Evolutionary conservation across 2,329 filamentous ascomycete genomes (phyloP), one percentile per base, ranked within the genome.

Genomic region (Colletotrichum noveboracense): DNA sequence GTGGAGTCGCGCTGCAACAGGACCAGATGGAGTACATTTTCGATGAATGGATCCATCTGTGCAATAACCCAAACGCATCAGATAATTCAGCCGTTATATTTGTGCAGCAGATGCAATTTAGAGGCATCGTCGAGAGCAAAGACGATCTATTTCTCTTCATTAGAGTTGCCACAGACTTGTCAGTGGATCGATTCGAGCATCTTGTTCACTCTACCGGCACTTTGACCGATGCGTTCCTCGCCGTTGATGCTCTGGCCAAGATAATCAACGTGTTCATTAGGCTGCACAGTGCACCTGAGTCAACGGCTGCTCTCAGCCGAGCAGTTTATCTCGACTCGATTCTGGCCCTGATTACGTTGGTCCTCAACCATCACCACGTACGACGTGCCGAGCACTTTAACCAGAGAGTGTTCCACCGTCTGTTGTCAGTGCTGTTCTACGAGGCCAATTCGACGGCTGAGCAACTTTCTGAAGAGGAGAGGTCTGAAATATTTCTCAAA

Each of bases 11-110:
- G 10, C 18, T 71, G 5, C 93, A 93, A 79, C 92, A 93, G 77
- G 95, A 98, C 77, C 95, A 98, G 83, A 92, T 98, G 85, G 95
- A 97, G 79, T 98, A 99, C 82, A 90, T 98, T 24, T 98, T 99
- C 81, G 96, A 96, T 58, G 97, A 99, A 86, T 99, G 97, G 97
- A 91, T 96, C 32, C 93, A 94, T 75, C 90, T 98, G 9, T 94
- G 90, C 86, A 94, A 94, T 83, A 95, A 95, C 79, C 90, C 92
- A n/a, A 92, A 93, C 78, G 92, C 93, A 6, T 93, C 93, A 6
- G 94, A 95, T 77, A 94, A 94, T 81, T 91, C 93, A 1, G 89
- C 93, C 70, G 87, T 90, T 7, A 91, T 94, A 3, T 98, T 98
- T 84, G 91, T 98, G 61, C 92, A 94, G 80, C 96, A 98, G 83